Base-by-base conservation (phyloP, 108 stramenopile genomes). In the Stephanodiscus triporus region DNA sequence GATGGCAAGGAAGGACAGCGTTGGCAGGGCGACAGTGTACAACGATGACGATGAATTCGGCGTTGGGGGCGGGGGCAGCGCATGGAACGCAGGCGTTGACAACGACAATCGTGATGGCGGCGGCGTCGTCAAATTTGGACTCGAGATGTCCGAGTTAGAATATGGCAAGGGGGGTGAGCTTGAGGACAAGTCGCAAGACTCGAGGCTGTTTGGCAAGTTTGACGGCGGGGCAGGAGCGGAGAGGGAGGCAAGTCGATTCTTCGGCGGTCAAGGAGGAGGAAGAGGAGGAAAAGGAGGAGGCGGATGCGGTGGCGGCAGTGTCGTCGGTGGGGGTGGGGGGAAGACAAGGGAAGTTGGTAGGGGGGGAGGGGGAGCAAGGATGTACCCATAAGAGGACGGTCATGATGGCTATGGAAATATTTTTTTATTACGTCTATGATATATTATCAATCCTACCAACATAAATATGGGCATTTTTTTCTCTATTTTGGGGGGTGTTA, bases 151-250 rank as follows among this genome's bases (percentile, higher is more conserved):
- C 40, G 77, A 78, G 19, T 61, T 78, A 40, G 77, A 78, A 36
- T 77, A 70, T 47, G 76, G 76, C 10, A 69, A 77, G n/a, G 76
- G 76, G 22, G 64, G 70, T 1, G 76, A 77, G 63, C 45, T 77
- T 24, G 69, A 77, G 34, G 77, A 78, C 62, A 68, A 72, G 50
- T 54, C 38, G 36, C 77, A 78, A 51, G 77, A 78, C 57, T 47
- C 49, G 23, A 49, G 77, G 23, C 34, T 78, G 57, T 78, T 78
- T 54, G 77, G 72, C 72, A 42, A 42, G 19, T 69, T 71, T 29
- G 71, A 72, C 58, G 66, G 71, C 2, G 77, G 77, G 17, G 49
- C n/a, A 9, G 71, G 70, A 1, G 45, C 72, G 37, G 58, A 72
- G 16, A 40, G 66, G 51, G 70, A 78, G 59, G 77, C 77, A 6